Evolutionary conservation across 2,329 filamentous ascomycete species (phyloP), one percentile per base, ranked within the genome.

Genomic region (Juglanconis sp.): DNA sequence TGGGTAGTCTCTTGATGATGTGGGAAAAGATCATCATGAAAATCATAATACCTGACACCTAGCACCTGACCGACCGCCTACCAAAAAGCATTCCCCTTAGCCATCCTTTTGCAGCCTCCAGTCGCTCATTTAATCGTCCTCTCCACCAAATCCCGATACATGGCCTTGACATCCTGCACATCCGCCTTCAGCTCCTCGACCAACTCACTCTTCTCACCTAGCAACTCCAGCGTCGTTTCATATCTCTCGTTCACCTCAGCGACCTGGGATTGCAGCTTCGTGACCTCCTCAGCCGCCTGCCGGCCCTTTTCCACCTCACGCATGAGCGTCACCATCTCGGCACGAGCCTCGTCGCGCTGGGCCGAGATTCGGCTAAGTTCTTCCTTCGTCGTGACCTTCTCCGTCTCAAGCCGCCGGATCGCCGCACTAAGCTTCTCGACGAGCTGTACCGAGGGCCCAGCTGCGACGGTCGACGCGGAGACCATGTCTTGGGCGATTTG

Each of bases 401-500:
- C 95, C 53, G 87, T 91, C 71, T 99, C 95, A 0, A 99, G 80
- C 5, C 94, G 86, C 9, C 95, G 89, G 49, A 99, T 93, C 0
- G 92, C 91, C 3, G 93, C 91, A 69, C 91, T 96, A 91, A 99
- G 96, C 56, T 94, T 86, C 76, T 98, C 95, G 15, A 99, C 93
- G 1, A 99, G 84, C 74, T 98, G 94, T 1, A 99, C 94, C 0
- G 90, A 94, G 0, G 95, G 95, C 0, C 95, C 95, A 0, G 94
- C 93, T 0, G 88, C 94, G 8, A 92, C 89, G 0, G 94, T 97
- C 1, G 92, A 96, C 6, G 91, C 90, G 2, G 91, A 96, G 35
- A 95, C 84, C 78, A 96, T 89, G 68, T 96, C 93, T 66, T 92
- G 89, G 61, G 90, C 83, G 6, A 89, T 86, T 61, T 88, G 87